Percentiles rank a stretch among this genome's conserved stretches.
Conservation (phyloP, 2,329 filamentous ascomycete genomes). For the Furcasterigmium sp. region DNA sequence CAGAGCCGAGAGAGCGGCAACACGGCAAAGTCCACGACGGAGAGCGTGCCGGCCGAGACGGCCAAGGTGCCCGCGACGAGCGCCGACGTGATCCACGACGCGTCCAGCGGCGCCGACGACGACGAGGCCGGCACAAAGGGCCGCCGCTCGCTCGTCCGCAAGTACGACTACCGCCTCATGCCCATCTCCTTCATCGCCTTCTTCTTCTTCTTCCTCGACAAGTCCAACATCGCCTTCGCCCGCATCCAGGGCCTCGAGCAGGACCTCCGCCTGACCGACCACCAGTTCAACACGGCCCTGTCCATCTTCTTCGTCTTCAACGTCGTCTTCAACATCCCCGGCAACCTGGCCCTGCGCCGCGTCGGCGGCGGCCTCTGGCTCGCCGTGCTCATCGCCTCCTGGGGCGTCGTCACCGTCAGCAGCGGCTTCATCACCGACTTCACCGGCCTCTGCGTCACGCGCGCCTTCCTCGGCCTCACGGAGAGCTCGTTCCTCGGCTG, state of each 20-base stretch:
- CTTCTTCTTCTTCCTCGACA: conserved; percentile 13
- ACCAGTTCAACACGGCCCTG: conserved; percentile 14
- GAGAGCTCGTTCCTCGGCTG: conserved; percentile 18
- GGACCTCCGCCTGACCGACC: conserved; percentile 5
- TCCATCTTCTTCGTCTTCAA: conserved; percentile 16
- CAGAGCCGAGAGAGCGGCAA: too few species aligned
- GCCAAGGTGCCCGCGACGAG: not conserved
- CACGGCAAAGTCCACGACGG: too few species aligned
- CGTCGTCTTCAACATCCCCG: conserved; percentile 17
- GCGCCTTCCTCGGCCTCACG: conserved; percentile 14
- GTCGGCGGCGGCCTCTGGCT: conserved; percentile 15
- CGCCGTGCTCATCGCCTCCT: conserved; percentile 12
- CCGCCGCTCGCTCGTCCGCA: conserved; percentile 4
- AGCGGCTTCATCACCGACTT: conserved; percentile 16
- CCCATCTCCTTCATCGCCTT: conserved; percentile 8
- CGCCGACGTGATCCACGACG: not conserved
- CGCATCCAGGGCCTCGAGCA: conserved; percentile 12
- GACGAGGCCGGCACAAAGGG: not conserved
- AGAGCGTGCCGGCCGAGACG: not conserved
- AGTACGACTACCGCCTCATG: conserved; percentile 10
- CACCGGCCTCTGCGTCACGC: conserved; percentile 13
- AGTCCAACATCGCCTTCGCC: conserved; percentile 11
- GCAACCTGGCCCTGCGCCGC: conserved; percentile 15
- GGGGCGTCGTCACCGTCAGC: conserved; percentile 15
- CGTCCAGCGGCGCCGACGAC: not conserved